These are phyloP conservation scores for Aspergillus sergii DNA, from an alignment of 2,329 filamentous ascomycete species.

Conservation along the genomic window DNA sequence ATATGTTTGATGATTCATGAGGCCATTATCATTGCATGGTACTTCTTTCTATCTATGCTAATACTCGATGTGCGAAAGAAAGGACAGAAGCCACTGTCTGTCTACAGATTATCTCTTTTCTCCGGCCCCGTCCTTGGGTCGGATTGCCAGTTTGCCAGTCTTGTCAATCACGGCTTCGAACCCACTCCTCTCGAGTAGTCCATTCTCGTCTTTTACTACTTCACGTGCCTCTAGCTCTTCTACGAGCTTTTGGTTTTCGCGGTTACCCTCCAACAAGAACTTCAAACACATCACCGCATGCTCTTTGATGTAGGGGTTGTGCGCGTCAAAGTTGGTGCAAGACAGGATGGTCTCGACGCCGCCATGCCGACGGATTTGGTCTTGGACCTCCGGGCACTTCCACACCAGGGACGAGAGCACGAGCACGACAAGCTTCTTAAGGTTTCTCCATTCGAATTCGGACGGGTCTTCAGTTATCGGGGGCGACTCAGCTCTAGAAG, in stretches of 20 bases:
- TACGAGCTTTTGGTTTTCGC: conserved; percentile 57
- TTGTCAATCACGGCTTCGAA: conserved; percentile 47
- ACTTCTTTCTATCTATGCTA: not conserved
- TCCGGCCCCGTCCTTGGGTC: conserved; percentile 32
- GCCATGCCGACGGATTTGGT: conserved; percentile 81
- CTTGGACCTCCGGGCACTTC: conserved; percentile 81
- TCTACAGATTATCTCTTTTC: not conserved
- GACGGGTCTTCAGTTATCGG: conserved; percentile 63
- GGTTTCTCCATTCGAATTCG: conserved; percentile 74
- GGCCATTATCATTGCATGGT: not conserved
- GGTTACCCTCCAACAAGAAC: conserved; percentile 60
- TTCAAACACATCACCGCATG: conserved; percentile 87
- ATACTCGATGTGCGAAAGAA: not conserved
- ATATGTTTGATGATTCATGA: conserved; percentile 1
- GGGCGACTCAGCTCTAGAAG: conserved; percentile 49
- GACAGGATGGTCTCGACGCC: conserved; percentile 86
- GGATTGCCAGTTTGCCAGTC: conserved; percentile 45
- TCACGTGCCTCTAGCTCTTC: conserved; percentile 51
- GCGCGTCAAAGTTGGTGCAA: conserved; percentile 87
- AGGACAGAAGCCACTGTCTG: not conserved
- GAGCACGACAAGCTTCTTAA: conserved; percentile 90
- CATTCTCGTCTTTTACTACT: conserved; percentile 44
- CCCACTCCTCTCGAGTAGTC: conserved; percentile 44
- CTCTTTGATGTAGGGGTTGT: conserved; percentile 93
- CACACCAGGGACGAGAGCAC: conserved; percentile 88